A percentile compares a stretch with the other conserved stretches of the same genome.
Conservation (phyloP, 352 stramenopile species). For the Blastocystis sp. region DNA sequence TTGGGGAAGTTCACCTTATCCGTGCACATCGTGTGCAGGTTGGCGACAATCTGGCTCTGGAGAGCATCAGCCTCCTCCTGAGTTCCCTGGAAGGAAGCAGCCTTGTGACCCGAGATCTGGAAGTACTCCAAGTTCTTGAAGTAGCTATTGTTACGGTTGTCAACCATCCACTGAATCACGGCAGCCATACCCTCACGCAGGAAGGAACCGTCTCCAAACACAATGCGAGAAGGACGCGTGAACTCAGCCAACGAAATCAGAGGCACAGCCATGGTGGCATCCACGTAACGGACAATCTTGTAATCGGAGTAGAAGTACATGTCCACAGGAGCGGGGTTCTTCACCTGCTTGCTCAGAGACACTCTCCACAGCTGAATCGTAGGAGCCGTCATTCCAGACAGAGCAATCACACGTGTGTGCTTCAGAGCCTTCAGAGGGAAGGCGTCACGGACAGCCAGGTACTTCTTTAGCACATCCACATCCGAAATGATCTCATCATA, state of each 20-base stretch:
- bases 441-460: not conserved
- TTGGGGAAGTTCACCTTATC: slow-evolving; percentile 19
- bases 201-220: not conserved
- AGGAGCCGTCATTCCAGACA: not conserved
- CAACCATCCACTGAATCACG: not conserved
- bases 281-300: too few relatives aligned
- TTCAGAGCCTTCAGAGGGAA: not conserved
- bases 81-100: too few relatives aligned
- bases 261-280: too few relatives aligned
- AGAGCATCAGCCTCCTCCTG: not conserved
- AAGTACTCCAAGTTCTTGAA: not conserved
- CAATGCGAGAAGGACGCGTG: too few relatives aligned
- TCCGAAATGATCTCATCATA: not conserved
- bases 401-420: not conserved
- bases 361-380: not conserved
- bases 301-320: too few relatives aligned
- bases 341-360: too few relatives aligned
- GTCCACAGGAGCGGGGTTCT: too few relatives aligned
- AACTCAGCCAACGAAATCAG: too few relatives aligned
- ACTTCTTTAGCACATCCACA: not conserved
- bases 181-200: not conserved
- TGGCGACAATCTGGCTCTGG: not conserved
- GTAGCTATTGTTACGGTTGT: not conserved
- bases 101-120: too few relatives aligned
- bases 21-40: not conserved